Evolutionary conservation across 2,329 filamentous ascomycete genomes (phyloP).

Genomic region (Aspergillus luchuensis): DNA sequence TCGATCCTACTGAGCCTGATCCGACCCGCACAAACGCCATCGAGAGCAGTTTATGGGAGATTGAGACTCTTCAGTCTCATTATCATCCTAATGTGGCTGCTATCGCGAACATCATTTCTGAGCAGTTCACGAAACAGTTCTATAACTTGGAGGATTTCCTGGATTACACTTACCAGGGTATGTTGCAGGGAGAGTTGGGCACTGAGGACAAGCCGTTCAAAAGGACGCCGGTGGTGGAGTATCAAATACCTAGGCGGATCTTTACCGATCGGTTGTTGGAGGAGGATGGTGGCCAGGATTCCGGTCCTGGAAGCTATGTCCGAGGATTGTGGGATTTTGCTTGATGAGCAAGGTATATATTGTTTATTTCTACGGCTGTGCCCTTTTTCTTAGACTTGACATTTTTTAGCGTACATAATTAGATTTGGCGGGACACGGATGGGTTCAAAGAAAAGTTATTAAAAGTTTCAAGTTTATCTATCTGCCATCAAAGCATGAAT

Average conservation of each 20-base stretch:
- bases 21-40: slow-evolving; percentile 85
- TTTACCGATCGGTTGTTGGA: slow-evolving; percentile 54
- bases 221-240: slow-evolving; percentile 87
- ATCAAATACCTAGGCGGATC: slow-evolving; percentile 86
- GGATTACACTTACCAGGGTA: slow-evolving; percentile 78
- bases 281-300: slow-evolving; percentile 44
- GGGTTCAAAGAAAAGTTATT: background rate
- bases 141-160: slow-evolving; percentile 98
- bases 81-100: slow-evolving; percentile 97
- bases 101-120: slow-evolving; percentile 87
- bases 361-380: slow-evolving; percentile 4
- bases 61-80: slow-evolving; percentile 86
- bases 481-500: background rate
- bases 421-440: background rate
- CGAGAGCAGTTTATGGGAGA: slow-evolving; percentile 92
- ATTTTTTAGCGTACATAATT: slow-evolving; percentile 23
- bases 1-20: slow-evolving; percentile 72
- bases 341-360: slow-evolving; percentile 10
- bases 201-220: slow-evolving; percentile 70
- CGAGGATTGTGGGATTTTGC: slow-evolving; percentile 44
- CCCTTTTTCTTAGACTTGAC: slow-evolving; percentile 7
- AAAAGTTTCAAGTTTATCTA: background rate
- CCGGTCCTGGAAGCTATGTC: slow-evolving; percentile 39
- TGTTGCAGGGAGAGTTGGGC: slow-evolving; percentile 78
- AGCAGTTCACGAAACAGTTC: slow-evolving; percentile 94